Conservation (phyloP, 2,329 filamentous ascomycete genomes). For the Pseudonectria foliicola region DNA sequence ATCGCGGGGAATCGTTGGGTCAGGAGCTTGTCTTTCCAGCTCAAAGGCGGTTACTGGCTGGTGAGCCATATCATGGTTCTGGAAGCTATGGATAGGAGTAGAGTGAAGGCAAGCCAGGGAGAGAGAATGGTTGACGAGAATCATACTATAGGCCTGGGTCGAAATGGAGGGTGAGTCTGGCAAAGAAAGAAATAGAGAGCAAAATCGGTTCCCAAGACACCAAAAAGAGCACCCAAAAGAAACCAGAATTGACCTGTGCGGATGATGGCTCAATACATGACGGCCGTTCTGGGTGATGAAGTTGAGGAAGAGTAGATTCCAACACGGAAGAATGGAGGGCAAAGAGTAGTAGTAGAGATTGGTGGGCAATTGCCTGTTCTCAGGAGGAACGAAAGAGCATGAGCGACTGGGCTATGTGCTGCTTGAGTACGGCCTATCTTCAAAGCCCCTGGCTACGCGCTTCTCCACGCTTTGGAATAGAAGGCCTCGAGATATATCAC, state of each 20-base stretch:
- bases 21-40: slow-evolving; percentile 1
- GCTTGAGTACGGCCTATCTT: too few species aligned
- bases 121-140: slow-evolving; percentile 24
- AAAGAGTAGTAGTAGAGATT: too few species aligned
- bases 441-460: too few species aligned
- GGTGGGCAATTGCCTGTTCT: slow-evolving; percentile 1
- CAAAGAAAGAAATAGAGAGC: slow-evolving; percentile 24
- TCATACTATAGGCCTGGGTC: slow-evolving; percentile 26
- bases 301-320: slow-evolving; percentile 13
- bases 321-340: slow-evolving; percentile 1
- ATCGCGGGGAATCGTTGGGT: slow-evolving; percentile 20
- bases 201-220: slow-evolving; percentile 36
- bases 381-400: too few species aligned
- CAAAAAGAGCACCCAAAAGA: slow-evolving; percentile 31
- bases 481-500: too few species aligned
- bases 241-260: slow-evolving; percentile 4
- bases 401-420: too few species aligned
- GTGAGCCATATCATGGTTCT: slow-evolving; percentile 21
- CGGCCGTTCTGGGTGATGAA: slow-evolving; percentile 24
- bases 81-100: slow-evolving; percentile 31
- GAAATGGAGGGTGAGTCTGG: slow-evolving; percentile 16
- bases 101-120: slow-evolving; percentile 26
- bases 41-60: slow-evolving; percentile 4
- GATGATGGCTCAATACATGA: slow-evolving; percentile 32
- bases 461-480: too few species aligned